Evolutionary conservation across 441 rosid genomes (phyloP).

Genomic region (Melastoma candidum): DNA sequence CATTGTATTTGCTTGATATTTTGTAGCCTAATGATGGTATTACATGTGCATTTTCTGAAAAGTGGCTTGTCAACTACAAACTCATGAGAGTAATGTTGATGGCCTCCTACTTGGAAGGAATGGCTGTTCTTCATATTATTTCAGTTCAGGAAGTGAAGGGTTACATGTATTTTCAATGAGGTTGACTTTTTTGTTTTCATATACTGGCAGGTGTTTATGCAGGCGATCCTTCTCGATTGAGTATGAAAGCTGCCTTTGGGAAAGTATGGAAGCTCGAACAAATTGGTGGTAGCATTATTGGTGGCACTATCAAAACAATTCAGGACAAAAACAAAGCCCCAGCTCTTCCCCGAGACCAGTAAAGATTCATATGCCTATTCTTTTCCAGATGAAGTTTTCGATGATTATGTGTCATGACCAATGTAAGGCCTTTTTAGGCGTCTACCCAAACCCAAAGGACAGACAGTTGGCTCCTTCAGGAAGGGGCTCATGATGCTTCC

Average conservation of each 20-base stretch:
- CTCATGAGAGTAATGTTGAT: too few species aligned
- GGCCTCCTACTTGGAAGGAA: too few species aligned
- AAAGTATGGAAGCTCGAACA: slow-evolving; percentile 92
- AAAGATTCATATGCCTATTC: slow-evolving; percentile 16
- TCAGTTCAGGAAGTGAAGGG: too few species aligned
- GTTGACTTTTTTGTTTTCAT: background rate
- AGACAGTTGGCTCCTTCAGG: slow-evolving; percentile 84
- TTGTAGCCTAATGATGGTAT: background rate
- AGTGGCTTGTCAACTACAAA: too few species aligned
- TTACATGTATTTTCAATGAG: too few species aligned
- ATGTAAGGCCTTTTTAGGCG: slow-evolving; percentile 34
- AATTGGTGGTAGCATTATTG: slow-evolving; percentile 77
- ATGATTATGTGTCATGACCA: slow-evolving; percentile 2
- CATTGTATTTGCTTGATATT: slow-evolving; percentile 5
- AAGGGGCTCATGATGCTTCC: slow-evolving; percentile 79
- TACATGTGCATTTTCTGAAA: too few species aligned
- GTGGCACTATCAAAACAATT: slow-evolving; percentile 73
- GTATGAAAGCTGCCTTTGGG: slow-evolving; percentile 96
- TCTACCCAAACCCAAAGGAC: slow-evolving; percentile 80
- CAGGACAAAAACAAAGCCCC: slow-evolving; percentile 61
- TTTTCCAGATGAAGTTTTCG: slow-evolving; percentile 1
- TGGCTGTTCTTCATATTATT: too few species aligned
- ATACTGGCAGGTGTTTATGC: slow-evolving; percentile 74
- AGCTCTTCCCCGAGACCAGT: slow-evolving; percentile 68
- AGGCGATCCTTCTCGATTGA: slow-evolving; percentile 82